Conservation (phyloP, 495 filamentous ascomycete genomes). For the Lichina pygmaea region DNA sequence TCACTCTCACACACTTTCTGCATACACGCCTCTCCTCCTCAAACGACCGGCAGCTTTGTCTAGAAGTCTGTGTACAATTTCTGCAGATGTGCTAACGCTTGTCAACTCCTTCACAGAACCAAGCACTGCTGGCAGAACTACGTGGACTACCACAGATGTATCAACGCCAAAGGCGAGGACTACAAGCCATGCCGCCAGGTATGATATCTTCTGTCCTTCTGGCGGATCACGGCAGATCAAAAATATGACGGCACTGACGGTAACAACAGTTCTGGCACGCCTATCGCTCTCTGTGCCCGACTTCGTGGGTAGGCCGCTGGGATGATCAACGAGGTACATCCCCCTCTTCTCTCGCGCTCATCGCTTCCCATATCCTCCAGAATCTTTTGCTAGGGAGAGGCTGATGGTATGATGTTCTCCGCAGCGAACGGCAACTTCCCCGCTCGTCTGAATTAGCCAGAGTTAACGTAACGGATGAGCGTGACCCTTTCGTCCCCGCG, state of each 20-base stretch:
- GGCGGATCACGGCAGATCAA: no score
- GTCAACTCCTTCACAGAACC: constrained; percentile 17
- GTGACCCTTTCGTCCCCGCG: no score
- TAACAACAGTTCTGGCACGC: constrained; percentile 61
- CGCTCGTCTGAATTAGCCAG: no score
- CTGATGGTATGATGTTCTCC: no score
- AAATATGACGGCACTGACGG: constrained; percentile 1
- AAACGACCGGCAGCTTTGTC: no score
- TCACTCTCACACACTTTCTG: neutral
- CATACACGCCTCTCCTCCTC: no score
- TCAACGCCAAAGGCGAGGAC: constrained; percentile 94
- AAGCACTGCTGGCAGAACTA: constrained; percentile 98
- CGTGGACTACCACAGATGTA: constrained; percentile 99
- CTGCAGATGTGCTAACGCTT: constrained; percentile 7
- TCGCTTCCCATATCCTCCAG: no score
- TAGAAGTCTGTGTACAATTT: no score
- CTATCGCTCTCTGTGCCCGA: constrained; percentile 91
- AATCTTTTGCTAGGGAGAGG: no score
- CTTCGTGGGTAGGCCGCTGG: constrained; percentile 83
- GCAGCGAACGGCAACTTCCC: no score
- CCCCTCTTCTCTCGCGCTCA: neutral
- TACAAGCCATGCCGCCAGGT: constrained; percentile 95
- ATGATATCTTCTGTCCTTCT: constrained; percentile 6
- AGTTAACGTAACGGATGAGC: no score
- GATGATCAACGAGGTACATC: constrained; percentile 80